Evolutionary conservation across 495 filamentous ascomycete species (phyloP).

Genomic region (Lasiosphaeris hirsuta): DNA sequence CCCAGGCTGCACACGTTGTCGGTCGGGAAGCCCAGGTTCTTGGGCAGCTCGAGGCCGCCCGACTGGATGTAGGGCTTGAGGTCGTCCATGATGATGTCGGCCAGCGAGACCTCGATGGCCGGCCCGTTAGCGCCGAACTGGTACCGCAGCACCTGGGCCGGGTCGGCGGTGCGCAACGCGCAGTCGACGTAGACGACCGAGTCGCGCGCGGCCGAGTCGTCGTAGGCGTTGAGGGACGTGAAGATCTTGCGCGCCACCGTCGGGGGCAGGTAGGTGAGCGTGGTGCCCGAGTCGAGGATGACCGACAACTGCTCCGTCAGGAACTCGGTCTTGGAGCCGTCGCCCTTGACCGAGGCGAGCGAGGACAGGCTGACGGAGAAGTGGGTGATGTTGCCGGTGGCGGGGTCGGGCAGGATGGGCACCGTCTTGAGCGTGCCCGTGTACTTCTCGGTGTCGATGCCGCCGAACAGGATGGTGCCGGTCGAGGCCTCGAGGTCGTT

Average conservation of each 20-base stretch:
- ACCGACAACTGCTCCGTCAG: conserved; percentile 58
- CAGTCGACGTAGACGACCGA: conserved; percentile 62
- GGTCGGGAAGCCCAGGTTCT: conserved; percentile 40
- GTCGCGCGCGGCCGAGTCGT: conserved; percentile 43
- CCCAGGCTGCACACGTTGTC: conserved; percentile 61
- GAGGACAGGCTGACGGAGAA: conserved; percentile 71
- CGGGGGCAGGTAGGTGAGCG: conserved; percentile 75
- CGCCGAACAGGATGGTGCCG: conserved; percentile 84
- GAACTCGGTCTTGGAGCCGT: conserved; percentile 35
- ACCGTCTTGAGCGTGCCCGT: conserved; percentile 65
- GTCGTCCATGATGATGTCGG: conserved; percentile 67
- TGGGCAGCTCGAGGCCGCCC: not conserved
- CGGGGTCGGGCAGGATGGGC: conserved; percentile 54
- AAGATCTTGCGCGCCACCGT: conserved; percentile 59
- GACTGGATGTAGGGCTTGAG: conserved; percentile 31
- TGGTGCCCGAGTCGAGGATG: conserved; percentile 81
- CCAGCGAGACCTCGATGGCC: conserved; percentile 66
- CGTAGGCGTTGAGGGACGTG: conserved; percentile 54
- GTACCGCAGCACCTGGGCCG: conserved; percentile 60
- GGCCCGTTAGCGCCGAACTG: conserved; percentile 57
- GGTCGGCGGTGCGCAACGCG: conserved; percentile 45
- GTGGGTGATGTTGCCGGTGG: conserved; percentile 47
- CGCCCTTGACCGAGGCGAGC: conserved; percentile 26
- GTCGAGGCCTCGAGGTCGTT: conserved; percentile 69
- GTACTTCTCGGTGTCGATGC: conserved; percentile 79